Base-by-base conservation (phyloP, 2,329 filamentous ascomycete species). In the Paraphoma chrysanthemicola region DNA sequence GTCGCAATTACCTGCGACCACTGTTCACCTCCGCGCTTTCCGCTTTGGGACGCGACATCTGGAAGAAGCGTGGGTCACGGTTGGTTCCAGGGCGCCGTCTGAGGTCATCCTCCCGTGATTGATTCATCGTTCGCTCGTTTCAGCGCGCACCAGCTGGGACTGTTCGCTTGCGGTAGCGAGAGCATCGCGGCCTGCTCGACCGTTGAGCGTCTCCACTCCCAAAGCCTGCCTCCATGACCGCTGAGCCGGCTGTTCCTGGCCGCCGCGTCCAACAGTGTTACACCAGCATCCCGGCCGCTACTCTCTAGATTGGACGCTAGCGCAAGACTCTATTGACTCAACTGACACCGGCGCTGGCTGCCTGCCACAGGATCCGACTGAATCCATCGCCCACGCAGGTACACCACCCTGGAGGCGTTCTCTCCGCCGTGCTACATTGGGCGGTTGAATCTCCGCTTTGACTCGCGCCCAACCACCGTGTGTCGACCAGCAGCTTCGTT, bases 341-440 rank as follows among this genome's bases (percentile, higher is more conserved):
- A 43, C 54, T 44, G 51, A 57, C 58, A 48, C 55, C 56, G 53
- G 38, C 43, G 52, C 51, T 23, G 48, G 53, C 49, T 46, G 42
- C 48, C 51, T 29, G 28, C 14, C 44, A 16, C 28, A 23, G 18
- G 16, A 23, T 45, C 31, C 17, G 31, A 28, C 30, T 52, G 29
- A 16, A 28, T 31, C 36, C 18, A 41, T 51, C 48, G 48, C 56
- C 60, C 57, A 64, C 64, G 68, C 70, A 70, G 67, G 64, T 71
- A 69, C 69, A 17, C 46, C 42, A 23, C 51, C 49, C 56, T 56
- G 54, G 53, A 38, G 54, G 39, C 56, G 56, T 53, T 64, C 57
- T 44, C 53, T 63, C 60, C 44, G 54, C 49, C 48, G 64, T 69
- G 53, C 63, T 55, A 64, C 64, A 33, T 51, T 44, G 23, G 48